Evolutionary conservation across 2,329 filamentous ascomycete species (phyloP).

Genomic region (Fusarium penzigii): DNA sequence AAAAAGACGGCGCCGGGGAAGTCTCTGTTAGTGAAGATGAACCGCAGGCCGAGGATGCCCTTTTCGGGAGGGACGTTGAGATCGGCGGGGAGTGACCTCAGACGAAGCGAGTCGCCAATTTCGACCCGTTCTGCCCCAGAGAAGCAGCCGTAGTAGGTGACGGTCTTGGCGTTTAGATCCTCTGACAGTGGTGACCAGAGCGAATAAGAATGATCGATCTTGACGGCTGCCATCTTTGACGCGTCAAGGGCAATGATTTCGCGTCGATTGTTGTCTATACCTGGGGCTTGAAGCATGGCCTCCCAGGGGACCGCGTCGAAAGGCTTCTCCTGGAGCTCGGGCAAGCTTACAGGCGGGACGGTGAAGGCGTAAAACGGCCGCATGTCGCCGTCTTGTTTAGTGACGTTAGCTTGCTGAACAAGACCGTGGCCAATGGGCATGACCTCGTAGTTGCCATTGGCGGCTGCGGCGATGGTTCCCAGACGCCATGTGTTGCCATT

Average conservation of each 20-base stretch:
- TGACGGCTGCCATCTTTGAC: constrained; percentile 52
- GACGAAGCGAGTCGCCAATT: constrained; percentile 49
- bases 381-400: constrained; percentile 43
- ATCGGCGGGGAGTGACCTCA: constrained; percentile 43
- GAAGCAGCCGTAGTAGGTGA: constrained; percentile 49
- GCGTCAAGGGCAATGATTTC: constrained; percentile 49
- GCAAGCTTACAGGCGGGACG: constrained; percentile 44
- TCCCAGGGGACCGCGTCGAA: constrained; percentile 49
- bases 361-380: constrained; percentile 54
- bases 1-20: constrained; percentile 41
- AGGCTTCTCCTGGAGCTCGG: constrained; percentile 40
- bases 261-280: constrained; percentile 38
- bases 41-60: constrained; percentile 40
- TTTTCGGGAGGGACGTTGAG: constrained; percentile 34
- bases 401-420: constrained; percentile 40
- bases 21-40: constrained; percentile 41
- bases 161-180: constrained; percentile 34
- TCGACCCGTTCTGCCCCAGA: constrained; percentile 52
- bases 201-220: constrained; percentile 51
- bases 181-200: constrained; percentile 44
- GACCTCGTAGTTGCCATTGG: constrained; percentile 36
- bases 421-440: constrained; percentile 43
- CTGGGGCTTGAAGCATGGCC: constrained; percentile 33
- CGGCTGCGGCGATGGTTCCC: constrained; percentile 42
- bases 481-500: constrained; percentile 50